These are phyloP conservation scores for Dichomitus squalens DNA, from an alignment of 1,284 basidiomycete species.

Conservation along the genomic window DNA sequence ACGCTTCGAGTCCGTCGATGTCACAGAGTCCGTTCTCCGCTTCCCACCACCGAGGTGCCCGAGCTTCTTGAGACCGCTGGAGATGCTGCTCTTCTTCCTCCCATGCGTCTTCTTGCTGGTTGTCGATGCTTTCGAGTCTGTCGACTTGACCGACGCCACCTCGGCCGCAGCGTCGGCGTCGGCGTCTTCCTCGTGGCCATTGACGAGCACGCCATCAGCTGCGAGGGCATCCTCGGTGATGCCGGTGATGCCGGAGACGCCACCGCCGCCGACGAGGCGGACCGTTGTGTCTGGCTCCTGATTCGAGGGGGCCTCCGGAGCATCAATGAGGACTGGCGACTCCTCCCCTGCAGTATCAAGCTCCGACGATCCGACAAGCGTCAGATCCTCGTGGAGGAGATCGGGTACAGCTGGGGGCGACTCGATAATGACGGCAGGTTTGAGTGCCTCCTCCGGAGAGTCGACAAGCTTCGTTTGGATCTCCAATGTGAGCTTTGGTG, in stretches of 20 bases:
- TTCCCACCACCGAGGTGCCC: conserved; percentile 44
- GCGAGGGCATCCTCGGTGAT: conserved; percentile 36
- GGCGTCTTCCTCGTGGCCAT: conserved; percentile 21
- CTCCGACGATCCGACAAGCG: conserved; percentile 12
- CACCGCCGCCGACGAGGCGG: conserved; percentile 57
- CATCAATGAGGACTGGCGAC: conserved; percentile 25
- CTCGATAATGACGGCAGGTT: background rate
- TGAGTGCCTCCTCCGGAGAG: conserved; percentile 7
- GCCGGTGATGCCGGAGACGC: conserved; percentile 41
- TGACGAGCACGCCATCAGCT: conserved; percentile 27
- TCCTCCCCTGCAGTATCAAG: conserved; percentile 12
- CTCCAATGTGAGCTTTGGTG: conserved; percentile 14
- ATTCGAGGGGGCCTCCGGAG: conserved; percentile 18
- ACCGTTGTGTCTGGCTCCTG: conserved; percentile 44
- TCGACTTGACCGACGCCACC: conserved; percentile 30
- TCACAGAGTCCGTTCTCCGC: conserved; percentile 56
- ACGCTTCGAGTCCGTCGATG: conserved; percentile 36
- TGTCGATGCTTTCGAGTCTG: conserved; percentile 25
- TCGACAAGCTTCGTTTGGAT: conserved; percentile 10
- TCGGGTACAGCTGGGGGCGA: conserved; percentile 16
- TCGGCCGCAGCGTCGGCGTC: conserved; percentile 16
- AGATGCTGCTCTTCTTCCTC: conserved; percentile 51
- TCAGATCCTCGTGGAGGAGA: conserved; percentile 20
- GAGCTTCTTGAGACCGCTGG: conserved; percentile 58
- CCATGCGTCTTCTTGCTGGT: conserved; percentile 42